phyloP scores from a whole-genome alignment of 345 rosid genomes.

The Eucalyptus erythrocorys region DNA sequence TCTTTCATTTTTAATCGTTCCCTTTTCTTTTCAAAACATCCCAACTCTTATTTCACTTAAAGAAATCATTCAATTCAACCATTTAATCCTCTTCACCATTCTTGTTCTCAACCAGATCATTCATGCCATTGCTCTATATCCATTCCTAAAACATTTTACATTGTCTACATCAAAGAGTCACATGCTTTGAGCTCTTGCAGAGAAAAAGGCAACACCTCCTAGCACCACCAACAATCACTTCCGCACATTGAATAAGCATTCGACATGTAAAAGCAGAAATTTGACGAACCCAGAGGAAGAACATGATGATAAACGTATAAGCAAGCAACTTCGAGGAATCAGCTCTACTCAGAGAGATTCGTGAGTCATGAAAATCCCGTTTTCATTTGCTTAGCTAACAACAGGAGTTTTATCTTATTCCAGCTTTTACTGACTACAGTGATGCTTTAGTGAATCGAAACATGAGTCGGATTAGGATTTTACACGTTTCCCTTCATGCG shows the following conservation, averaged over 20 bases:
- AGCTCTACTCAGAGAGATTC: background rate
- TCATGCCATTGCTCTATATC: no score
- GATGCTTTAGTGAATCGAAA: background rate
- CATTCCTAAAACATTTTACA: no score
- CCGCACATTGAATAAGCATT: no score
- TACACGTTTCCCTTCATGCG: background rate
- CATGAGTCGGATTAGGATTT: background rate
- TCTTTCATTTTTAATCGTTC: background rate
- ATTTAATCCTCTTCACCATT: no score
- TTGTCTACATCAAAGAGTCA: no score
- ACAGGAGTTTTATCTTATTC: background rate
- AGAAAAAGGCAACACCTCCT: background rate
- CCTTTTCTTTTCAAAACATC: background rate
- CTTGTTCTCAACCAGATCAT: no score
- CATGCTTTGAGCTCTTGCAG: no score
- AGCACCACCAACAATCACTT: background rate
- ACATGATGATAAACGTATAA: no score
- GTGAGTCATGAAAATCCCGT: background rate
- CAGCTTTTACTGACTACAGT: background rate
- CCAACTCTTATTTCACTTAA: background rate
- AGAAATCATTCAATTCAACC: no score
- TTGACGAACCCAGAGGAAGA: background rate
- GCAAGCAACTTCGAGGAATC: background rate
- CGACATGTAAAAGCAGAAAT: no score
- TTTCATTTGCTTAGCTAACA: background rate